Evolutionary conservation across 2,329 filamentous ascomycete species (phyloP), one percentile per base, ranked within the genome.

Genomic region (Venturia pyrina): DNA sequence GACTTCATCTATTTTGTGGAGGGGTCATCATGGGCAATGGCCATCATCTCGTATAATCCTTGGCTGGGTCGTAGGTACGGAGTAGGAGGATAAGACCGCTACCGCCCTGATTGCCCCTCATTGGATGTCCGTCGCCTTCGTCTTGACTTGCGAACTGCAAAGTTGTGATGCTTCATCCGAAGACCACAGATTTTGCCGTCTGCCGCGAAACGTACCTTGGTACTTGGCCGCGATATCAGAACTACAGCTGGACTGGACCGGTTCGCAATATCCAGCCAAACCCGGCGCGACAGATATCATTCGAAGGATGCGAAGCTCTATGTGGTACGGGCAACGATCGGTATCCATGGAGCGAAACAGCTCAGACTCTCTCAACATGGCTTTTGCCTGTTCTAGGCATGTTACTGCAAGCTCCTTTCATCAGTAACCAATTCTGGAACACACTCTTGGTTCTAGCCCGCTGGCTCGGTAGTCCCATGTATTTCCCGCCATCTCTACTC

Each of bases 391-490:
- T 70, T 7, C 66, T 72, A 44, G 71, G 70, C 6, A 67, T 71
- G 19, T 48, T 72, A 6, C 66, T 72, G 6, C 70, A 71, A 40
- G 67, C 68, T 46, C 70, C 71, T 1, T 72, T 68, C 41, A 69
- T 71, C 37, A 72, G 69, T n/a, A 71, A 71, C 37, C 48, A 40
- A 15, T 66, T 70, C 50, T 57, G 62, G 48, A 62, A 64, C 24
- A 70, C 69, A n/a, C 64, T 72, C 69, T 21, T 68, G 24, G 65
- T 65, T 6, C 53, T 66, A 48, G 69, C 68, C 34, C 66, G 73
- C 50, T 75, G 72, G 70, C 24, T 71, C 0, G 72, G 73, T 3
- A 70, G 67, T 19, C 72, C 72, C 8, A 72, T 75, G 21, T 68
- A 69, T 11, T 68, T 70, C 19, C 66, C 69, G 11, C 61, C 74